phyloP scores from a whole-genome alignment of 345 rosid species.

The sweet orange (Citrus sinensis) region DNA sequence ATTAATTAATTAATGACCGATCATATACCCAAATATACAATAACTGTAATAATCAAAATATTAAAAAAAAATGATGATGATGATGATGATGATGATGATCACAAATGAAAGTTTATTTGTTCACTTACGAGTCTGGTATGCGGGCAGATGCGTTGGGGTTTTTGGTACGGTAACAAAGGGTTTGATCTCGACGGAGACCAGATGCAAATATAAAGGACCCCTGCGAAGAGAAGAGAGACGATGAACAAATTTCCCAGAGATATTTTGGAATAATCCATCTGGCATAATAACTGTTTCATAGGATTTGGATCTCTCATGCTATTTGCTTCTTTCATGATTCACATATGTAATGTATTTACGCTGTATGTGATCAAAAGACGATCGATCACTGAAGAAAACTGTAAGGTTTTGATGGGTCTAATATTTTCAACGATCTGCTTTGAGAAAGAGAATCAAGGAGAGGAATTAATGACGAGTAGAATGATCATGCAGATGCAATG shows the following conservation, averaged over 20 bases:
- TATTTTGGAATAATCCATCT: slow-evolving; percentile 28
- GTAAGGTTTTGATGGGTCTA: too few relatives aligned
- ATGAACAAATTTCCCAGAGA: slow-evolving; percentile 13
- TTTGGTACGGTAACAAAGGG: slow-evolving; percentile 18
- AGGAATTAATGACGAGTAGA: neutral
- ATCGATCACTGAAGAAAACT: too few relatives aligned
- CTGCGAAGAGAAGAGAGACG: slow-evolving; percentile 33
- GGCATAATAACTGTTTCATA: neutral
- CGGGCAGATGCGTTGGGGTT: neutral
- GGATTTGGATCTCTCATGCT: neutral
- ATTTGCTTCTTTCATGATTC: too few relatives aligned
- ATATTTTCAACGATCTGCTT: neutral
- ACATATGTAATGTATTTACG: too few relatives aligned
- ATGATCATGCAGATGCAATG: neutral
- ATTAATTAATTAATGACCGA: too few relatives aligned
- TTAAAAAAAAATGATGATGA: neutral
- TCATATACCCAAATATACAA: too few relatives aligned
- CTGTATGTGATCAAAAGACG: too few relatives aligned
- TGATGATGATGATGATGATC: neutral
- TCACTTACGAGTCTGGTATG: slow-evolving; percentile 26
- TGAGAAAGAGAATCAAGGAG: neutral
- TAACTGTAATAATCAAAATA: too few relatives aligned
- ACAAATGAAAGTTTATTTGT: too few relatives aligned
- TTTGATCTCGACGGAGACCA: slow-evolving; percentile 16
- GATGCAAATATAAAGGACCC: slow-evolving; percentile 30